A percentile compares a stretch with the other conserved stretches of the same genome.
phyloP scores from a whole-genome alignment of 2,329 filamentous ascomycete genomes.

The Penicillium palitans region DNA sequence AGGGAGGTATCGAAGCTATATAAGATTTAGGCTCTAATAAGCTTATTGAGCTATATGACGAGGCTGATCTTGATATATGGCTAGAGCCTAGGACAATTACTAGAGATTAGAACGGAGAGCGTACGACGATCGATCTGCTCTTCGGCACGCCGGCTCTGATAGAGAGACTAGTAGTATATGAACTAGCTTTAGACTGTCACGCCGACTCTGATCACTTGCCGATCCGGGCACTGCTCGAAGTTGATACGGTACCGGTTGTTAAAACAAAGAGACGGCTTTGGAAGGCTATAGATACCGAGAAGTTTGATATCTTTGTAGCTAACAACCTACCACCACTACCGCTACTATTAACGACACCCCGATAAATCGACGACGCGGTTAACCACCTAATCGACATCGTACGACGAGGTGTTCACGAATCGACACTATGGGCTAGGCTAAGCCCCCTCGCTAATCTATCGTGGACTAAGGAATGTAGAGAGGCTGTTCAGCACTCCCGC shows the following conservation, averaged over 20 bases:
- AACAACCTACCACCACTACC: too few species aligned
- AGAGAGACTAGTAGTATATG: background rate
- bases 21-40: background rate
- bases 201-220: background rate
- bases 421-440: too few species aligned
- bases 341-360: too few species aligned
- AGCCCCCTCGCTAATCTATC: too few species aligned
- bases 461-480: too few species aligned
- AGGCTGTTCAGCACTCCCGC: too few species aligned
- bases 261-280: background rate
- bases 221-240: fast-evolving
- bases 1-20: too few species aligned
- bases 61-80: background rate
- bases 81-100: background rate
- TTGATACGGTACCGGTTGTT: fast-evolving
- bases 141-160: background rate
- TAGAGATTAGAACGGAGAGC: background rate
- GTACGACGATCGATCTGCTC: background rate
- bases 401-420: too few species aligned
- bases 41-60: background rate
- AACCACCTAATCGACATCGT: too few species aligned
- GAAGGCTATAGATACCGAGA: too few species aligned
- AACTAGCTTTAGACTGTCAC: background rate
- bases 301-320: too few species aligned
- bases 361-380: too few species aligned